phyloP scores from a whole-genome alignment of 257 asterid species.

The Nicotiana knightiana region DNA sequence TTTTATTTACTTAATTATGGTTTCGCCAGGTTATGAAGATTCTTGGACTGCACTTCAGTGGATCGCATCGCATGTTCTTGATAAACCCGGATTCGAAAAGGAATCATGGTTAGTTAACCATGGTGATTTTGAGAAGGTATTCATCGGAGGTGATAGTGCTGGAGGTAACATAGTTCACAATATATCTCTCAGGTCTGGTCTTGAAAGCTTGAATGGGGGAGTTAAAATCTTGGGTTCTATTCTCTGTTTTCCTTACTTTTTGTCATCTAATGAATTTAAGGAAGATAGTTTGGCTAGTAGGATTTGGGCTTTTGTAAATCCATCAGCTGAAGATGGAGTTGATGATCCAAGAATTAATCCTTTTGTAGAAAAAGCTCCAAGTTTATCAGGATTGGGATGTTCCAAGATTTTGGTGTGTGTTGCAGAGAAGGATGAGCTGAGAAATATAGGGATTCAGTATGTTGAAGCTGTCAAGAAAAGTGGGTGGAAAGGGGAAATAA shows the following conservation, averaged over 20 bases:
- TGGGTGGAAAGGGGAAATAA: constrained; percentile 22
- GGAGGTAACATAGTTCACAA: constrained; percentile 29
- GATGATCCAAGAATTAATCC: constrained; percentile 21
- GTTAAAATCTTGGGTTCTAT: constrained; percentile 13
- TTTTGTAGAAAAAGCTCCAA: not conserved
- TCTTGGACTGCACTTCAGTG: constrained; percentile 29
- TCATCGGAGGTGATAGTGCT: constrained; percentile 29
- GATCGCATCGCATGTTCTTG: constrained; percentile 20
- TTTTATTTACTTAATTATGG: too few relatives aligned
- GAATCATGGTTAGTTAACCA: constrained; percentile 18
- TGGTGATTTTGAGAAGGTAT: constrained; percentile 6
- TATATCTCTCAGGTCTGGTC: constrained; percentile 10
- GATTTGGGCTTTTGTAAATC: not conserved
- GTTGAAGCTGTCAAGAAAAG: constrained; percentile 15
- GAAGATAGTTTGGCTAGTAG: not conserved
- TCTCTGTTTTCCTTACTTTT: constrained; percentile 17
- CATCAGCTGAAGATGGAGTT: constrained; percentile 2
- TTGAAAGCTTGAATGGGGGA: not conserved
- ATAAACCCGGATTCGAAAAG: not conserved
- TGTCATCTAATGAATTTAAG: not conserved
- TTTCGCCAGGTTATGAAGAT: not conserved
- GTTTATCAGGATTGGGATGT: constrained; percentile 14
- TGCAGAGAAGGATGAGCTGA: constrained; percentile 8
- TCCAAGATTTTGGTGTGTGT: constrained; percentile 7
- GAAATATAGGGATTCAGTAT: constrained; percentile 7